A percentile compares a stretch with the other conserved stretches of the same genome.
Conservation (phyloP, 2,329 filamentous ascomycete genomes). For the Hypoxylon sp. region DNA sequence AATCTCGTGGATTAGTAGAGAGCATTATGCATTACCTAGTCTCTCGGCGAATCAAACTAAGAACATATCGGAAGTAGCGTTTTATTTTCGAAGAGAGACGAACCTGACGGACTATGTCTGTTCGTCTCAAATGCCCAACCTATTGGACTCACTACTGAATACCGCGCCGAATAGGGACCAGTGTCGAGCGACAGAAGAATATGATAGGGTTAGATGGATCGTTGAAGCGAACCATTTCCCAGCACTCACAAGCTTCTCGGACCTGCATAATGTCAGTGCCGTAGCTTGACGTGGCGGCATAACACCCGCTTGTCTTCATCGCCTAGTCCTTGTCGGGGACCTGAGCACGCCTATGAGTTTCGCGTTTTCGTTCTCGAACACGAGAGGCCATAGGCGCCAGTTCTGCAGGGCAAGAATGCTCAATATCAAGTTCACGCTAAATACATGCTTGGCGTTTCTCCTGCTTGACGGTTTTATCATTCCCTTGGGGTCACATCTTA, state of each 20-base stretch:
- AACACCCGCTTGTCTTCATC: slow-evolving; percentile 28
- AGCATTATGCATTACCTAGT: slow-evolving; percentile 14
- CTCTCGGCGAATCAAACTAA: slow-evolving; percentile 23
- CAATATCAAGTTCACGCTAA: slow-evolving; percentile 15
- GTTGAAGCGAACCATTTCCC: slow-evolving; percentile 11
- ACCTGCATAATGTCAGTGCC: slow-evolving; percentile 40
- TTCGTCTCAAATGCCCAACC: slow-evolving; percentile 10
- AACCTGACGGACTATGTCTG: slow-evolving; percentile 11
- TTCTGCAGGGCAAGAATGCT: slow-evolving; percentile 21
- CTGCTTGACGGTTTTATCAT: slow-evolving; percentile 7
- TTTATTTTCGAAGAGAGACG: slow-evolving; percentile 15
- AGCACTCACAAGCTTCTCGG: slow-evolving; percentile 32
- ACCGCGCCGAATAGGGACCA: slow-evolving; percentile 24
- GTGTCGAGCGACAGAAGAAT: slow-evolving; percentile 17
- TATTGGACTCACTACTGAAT: slow-evolving; percentile 7
- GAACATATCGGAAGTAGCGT: slow-evolving; percentile 21
- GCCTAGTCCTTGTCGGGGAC: slow-evolving; percentile 16
- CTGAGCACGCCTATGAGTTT: slow-evolving; percentile 15
- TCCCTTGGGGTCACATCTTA: slow-evolving; percentile 12
- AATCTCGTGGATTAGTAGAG: slow-evolving; percentile 19
- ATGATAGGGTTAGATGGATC: slow-evolving; percentile 13
- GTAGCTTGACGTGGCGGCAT: slow-evolving; percentile 42
- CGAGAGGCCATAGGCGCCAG: slow-evolving; percentile 14
- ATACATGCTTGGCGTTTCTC: slow-evolving; percentile 1
- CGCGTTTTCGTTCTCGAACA: slow-evolving; percentile 33